Conservation (phyloP, 1,284 basidiomycete genomes). For the Calocybe gambosa region DNA sequence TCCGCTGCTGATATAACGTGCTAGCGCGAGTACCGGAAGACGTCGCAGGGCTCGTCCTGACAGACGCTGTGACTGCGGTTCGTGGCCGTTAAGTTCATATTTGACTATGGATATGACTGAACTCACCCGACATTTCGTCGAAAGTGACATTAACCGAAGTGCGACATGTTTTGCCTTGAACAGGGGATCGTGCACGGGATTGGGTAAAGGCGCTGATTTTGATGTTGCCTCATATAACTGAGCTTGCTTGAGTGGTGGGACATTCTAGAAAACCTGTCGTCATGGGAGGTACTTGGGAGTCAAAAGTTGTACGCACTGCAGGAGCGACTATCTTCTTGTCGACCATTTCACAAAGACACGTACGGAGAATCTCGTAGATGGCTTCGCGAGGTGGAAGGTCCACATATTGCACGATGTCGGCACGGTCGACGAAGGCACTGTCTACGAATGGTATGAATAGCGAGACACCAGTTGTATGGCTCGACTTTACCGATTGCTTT, state of each 20-base stretch:
- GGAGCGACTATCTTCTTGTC: conserved; percentile 62
- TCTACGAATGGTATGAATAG: conserved; percentile 42
- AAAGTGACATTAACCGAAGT: conserved; percentile 56
- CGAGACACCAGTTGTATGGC: conserved; percentile 13
- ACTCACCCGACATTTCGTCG: conserved; percentile 69
- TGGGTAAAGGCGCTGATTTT: conserved; percentile 10
- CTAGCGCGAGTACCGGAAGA: conserved; percentile 88
- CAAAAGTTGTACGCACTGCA: conserved; percentile 36
- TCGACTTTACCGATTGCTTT: conserved; percentile 77
- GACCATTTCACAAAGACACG: conserved; percentile 79
- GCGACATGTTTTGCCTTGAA: conserved; percentile 49
- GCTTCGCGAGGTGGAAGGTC: conserved; percentile 87
- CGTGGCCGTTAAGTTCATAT: background rate
- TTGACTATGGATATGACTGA: background rate
- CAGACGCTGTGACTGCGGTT: conserved; percentile 56
- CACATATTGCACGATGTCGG: conserved; percentile 94
- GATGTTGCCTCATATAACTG: conserved; percentile 45
- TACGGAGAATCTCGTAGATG: conserved; percentile 89
- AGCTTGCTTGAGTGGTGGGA: conserved; percentile 59
- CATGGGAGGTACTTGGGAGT: background rate
- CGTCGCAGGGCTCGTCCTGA: conserved; percentile 88
- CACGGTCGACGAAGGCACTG: conserved; percentile 92
- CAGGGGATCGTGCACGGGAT: conserved; percentile 27
- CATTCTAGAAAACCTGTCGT: conserved; percentile 35
- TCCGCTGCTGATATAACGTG: conserved; percentile 66